Conservation (phyloP, 1,284 basidiomycete genomes). For the Limonomyces culmigenus region DNA sequence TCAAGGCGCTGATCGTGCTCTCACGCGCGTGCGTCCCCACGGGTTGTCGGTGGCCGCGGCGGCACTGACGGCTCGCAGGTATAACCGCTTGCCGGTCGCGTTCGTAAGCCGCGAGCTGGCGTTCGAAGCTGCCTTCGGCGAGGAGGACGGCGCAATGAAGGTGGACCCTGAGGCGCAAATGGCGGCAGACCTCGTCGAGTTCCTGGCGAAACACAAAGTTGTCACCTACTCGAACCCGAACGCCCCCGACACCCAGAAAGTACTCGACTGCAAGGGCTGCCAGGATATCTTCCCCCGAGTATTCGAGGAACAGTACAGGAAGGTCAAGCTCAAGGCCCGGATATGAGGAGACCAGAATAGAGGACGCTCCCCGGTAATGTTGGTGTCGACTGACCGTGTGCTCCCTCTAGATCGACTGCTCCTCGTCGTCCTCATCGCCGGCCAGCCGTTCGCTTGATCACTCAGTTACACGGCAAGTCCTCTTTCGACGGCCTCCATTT, state of each 20-base stretch:
- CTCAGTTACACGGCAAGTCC: no score
- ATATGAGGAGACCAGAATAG: no score
- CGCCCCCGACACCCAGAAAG: constrained; percentile 37
- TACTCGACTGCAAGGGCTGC: constrained; percentile 50
- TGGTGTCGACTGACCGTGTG: no score
- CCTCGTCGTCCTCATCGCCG: no score
- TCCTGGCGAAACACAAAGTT: constrained; percentile 57
- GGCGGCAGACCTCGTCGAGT: no score
- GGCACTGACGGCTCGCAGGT: constrained; percentile 29
- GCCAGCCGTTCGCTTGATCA: no score
- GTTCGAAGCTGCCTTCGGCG: constrained; percentile 52
- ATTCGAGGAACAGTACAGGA: constrained; percentile 63
- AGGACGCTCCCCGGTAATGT: no score
- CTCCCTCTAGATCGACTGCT: no score
- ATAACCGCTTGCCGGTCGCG: constrained; percentile 57
- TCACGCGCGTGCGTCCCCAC: constrained; percentile 68
- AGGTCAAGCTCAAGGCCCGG: constrained; percentile 54
- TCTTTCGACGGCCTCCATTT: no score
- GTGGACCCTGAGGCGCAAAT: no score
- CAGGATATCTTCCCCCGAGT: constrained; percentile 32
- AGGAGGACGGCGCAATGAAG: no score
- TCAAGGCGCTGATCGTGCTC: constrained; percentile 78
- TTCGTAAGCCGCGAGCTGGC: constrained; percentile 74
- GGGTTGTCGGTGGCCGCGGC: constrained; percentile 2
- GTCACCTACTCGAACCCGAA: constrained; percentile 54